These are phyloP conservation scores for Candida corydali DNA, from an alignment of 805 yeast genomes.

Conservation along the genomic window DNA sequence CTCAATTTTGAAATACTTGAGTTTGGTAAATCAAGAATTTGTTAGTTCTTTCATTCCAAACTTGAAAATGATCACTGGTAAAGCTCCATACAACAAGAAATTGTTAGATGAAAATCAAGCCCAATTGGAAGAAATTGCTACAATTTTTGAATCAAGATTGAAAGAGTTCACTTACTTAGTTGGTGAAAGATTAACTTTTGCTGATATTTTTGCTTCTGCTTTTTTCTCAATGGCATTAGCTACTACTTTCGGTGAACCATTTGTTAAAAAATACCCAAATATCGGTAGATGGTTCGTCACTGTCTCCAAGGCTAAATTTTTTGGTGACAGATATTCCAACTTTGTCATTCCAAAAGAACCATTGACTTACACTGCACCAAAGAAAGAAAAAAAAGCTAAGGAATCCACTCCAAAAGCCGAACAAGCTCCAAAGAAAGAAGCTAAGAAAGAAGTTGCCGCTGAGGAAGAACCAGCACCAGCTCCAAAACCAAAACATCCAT, in stretches of 20 bases:
- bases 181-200: slow-evolving; percentile 52
- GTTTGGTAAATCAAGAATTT: slow-evolving; percentile 69
- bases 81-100: slow-evolving; percentile 75
- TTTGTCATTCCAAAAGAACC: slow-evolving; percentile 63
- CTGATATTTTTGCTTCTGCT: slow-evolving; percentile 58
- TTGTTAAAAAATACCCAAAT: slow-evolving; percentile 61
- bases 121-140: slow-evolving; percentile 34
- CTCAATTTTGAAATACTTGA: slow-evolving; percentile 68
- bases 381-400: slow-evolving; percentile 59
- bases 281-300: slow-evolving; percentile 71
- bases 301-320: slow-evolving; percentile 40
- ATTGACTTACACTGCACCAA: slow-evolving; percentile 62
- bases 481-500: slow-evolving; percentile 89
- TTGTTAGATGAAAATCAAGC: slow-evolving; percentile 44
- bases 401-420: slow-evolving; percentile 30
- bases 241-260: slow-evolving; percentile 56
- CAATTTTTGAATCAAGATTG: slow-evolving; percentile 54
- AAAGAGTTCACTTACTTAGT: slow-evolving; percentile 62
- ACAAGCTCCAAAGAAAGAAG: slow-evolving; percentile 35
- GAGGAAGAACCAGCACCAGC: slow-evolving; percentile 45
- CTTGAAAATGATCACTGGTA: slow-evolving; percentile 61
- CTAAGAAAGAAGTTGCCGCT: slow-evolving; percentile 29
- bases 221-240: slow-evolving; percentile 51
- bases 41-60: slow-evolving; percentile 43
- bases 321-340: slow-evolving; percentile 46